Evolutionary conservation across 129 eudicot genomes (phyloP), one percentile per base, ranked within the genome.

Genomic region (Gnaphalium uliginosum): DNA sequence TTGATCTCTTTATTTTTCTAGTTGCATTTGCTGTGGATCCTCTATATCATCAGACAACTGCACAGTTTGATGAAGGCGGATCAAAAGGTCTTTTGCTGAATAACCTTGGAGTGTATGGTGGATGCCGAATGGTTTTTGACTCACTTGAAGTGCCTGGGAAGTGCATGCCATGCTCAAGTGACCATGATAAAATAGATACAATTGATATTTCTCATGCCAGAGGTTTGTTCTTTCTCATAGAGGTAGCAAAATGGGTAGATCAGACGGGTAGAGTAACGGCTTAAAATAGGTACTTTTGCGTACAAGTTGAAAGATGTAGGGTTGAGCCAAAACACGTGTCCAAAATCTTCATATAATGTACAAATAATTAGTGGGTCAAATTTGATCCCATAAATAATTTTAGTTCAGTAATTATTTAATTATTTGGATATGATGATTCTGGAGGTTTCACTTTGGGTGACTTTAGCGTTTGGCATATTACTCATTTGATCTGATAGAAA

Each of bases 1-100:
- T 60, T 69, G 58, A 4, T 57, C 43, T 65, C 26, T 66, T 69
- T 14, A 48, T 41, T 72, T 65, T 72, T 72, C 27, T 66, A 92
- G 98, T 82, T 83, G 96, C 98, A 58, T 94, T 90, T 91, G 90
- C 88, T 32, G 96, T 89, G 64, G 96, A 89, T 81, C 96, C 96
- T 79, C 81, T 89, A 18, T 89, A 86, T 78, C 91, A 86, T 82
- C 96, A 86, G 68, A 89, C 96, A 71, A 81, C 91, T 58, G 96
- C 96, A 32, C 89, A 86, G 65, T 89, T 89, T 68, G 96, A 89
- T 86, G 91, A 89, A 80, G 96, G 91, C 43, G 96, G 96, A 73
- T 89, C 91, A 30, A 86, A 82, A 79, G 91, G 95, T 69, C 87
- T 89, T 21, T 79, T 89, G 68, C 78, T 89, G 81, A 82, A 86